Percentiles rank a stretch among this genome's conserved stretches.
Conservation (phyloP, 2,329 filamentous ascomycete species). For the Coniosporium tulheliwenetii region DNA sequence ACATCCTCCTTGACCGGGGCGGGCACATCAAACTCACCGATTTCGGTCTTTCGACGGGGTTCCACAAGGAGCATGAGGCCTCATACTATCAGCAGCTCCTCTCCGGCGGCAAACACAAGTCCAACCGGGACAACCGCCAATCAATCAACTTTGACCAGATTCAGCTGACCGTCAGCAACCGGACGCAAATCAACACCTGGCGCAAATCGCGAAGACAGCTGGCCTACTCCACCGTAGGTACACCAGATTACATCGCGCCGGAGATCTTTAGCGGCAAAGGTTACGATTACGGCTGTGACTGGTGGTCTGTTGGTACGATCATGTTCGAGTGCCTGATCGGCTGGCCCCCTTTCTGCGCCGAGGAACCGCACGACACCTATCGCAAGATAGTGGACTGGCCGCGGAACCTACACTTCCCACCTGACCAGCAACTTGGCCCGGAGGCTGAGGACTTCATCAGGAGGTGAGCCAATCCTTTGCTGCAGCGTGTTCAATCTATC, state of each 20-base stretch:
- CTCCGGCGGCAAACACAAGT: conserved; percentile 42
- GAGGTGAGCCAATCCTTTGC: conserved; percentile 42
- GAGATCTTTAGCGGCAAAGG: conserved; percentile 96
- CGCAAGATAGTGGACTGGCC: conserved; percentile 99
- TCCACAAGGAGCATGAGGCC: conserved; percentile 95
- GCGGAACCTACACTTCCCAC: conserved; percentile 88
- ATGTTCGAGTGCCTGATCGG: conserved; percentile 99
- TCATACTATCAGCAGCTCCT: conserved; percentile 96
- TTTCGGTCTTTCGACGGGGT: conserved; percentile 93
- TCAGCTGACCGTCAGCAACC: conserved; percentile 93
- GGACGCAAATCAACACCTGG: conserved; percentile 97
- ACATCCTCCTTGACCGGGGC: conserved; percentile 86
- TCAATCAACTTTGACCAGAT: conserved; percentile 97
- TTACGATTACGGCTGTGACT: conserved; percentile 94
- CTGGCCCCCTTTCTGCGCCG: conserved; percentile 97
- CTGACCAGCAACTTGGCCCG: conserved; percentile 74
- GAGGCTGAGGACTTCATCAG: conserved; percentile 88
- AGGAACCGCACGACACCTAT: conserved; percentile 95
- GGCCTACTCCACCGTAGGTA: conserved; percentile 96
- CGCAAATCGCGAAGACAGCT: conserved; percentile 87
- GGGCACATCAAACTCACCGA: conserved; percentile 98
- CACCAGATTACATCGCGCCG: conserved; percentile 94
- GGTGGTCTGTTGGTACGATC: conserved; percentile 97
- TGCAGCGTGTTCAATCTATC: conserved; percentile 2
- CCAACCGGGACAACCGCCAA: conserved; percentile 52